phyloP scores from a whole-genome alignment of 2,329 filamentous ascomycete species.

The Decorospora gaudefroyi region DNA sequence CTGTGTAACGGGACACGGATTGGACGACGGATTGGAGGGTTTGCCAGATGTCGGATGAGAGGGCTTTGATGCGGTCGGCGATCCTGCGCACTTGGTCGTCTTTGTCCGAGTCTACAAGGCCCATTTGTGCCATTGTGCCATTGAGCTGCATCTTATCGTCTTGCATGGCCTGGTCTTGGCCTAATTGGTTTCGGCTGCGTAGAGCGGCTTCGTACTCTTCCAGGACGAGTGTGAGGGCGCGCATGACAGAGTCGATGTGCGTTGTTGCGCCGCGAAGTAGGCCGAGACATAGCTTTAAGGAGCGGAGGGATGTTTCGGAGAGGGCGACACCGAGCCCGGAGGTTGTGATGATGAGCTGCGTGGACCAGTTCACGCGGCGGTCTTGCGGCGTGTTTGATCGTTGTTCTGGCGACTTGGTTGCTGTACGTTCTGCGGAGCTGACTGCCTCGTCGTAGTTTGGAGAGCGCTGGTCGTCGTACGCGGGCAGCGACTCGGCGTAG shows the following conservation, averaged over 20 bases:
- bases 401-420: constrained; percentile 27
- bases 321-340: constrained; percentile 90
- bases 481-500: constrained; percentile 75
- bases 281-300: constrained; percentile 79
- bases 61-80: constrained; percentile 74
- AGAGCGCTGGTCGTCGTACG: constrained; percentile 78
- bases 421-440: constrained; percentile 23
- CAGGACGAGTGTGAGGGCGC: constrained; percentile 72
- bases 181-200: constrained; percentile 36
- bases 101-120: constrained; percentile 27
- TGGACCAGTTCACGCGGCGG: constrained; percentile 68
- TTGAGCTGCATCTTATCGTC: constrained; percentile 21
- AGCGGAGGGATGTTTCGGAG: constrained; percentile 83
- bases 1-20: constrained; percentile 85
- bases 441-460: constrained; percentile 71
- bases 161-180: constrained; percentile 18
- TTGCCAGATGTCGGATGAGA: constrained; percentile 54
- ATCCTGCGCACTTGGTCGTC: constrained; percentile 62
- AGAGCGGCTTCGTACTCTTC: constrained; percentile 73
- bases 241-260: constrained; percentile 75
- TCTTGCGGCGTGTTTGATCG: constrained; percentile 37
- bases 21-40: constrained; percentile 77
- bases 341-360: constrained; percentile 83
- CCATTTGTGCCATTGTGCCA: constrained; percentile 24
- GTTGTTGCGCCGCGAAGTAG: constrained; percentile 82